A percentile compares a stretch with the other conserved stretches of the same genome.
These are phyloP conservation scores for Gaertneriomyces semiglobifer DNA, from an alignment of 192 early-diverging fungal genomes.

Conservation along the genomic window DNA sequence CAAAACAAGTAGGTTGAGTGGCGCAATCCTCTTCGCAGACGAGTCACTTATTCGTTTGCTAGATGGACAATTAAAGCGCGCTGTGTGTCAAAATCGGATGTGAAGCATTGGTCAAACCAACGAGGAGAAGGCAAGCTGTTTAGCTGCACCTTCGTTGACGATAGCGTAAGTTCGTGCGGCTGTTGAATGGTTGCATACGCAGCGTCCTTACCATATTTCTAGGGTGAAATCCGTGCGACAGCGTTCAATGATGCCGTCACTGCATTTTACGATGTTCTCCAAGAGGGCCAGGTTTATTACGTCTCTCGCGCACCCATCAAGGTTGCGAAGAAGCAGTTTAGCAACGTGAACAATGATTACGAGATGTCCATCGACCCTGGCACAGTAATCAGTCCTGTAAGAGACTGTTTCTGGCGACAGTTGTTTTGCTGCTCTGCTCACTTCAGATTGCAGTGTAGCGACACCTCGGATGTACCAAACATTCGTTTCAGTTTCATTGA, in stretches of 20 bases:
- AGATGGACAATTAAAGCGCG: constrained; percentile 95
- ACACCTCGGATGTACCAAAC: constrained; percentile 47
- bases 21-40: not conserved
- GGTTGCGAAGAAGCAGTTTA: constrained; percentile 77
- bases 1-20: constrained; percentile 63
- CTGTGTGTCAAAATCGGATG: constrained; percentile 77
- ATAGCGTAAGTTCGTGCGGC: constrained; percentile 57
- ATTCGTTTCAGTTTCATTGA: constrained; percentile 67
- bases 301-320: constrained; percentile 75
- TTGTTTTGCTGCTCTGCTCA: not conserved
- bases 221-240: constrained; percentile 93
- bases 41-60: not conserved
- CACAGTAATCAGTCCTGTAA: constrained; percentile 62
- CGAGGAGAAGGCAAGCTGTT: constrained; percentile 83
- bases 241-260: constrained; percentile 88
- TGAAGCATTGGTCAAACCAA: constrained; percentile 76
- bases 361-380: constrained; percentile 78
- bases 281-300: constrained; percentile 53
- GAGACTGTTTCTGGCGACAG: not conserved
- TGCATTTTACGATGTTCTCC: constrained; percentile 68
- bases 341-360: constrained; percentile 83
- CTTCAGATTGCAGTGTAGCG: constrained; percentile 47
- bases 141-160: constrained; percentile 81
- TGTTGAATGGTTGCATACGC: not conserved
- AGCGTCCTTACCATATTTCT: constrained; percentile 16